phyloP scores from a whole-genome alignment of 805 yeast genomes.

The Soucietia sequanensis region DNA sequence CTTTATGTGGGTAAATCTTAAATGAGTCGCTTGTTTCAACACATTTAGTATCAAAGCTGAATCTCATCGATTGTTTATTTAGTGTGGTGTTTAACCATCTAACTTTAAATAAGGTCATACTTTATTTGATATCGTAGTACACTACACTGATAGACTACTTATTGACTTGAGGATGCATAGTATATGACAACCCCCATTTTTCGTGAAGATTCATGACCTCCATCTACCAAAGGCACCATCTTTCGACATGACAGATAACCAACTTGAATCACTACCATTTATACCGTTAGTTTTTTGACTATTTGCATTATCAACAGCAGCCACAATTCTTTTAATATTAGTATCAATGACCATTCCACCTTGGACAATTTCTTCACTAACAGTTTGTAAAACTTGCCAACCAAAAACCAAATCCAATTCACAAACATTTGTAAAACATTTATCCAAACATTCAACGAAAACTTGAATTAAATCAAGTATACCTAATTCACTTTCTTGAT shows the following conservation, averaged over 20 bases:
- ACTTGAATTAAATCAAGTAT: constrained; percentile 93
- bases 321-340: constrained; percentile 74
- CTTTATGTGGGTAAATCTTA: too few relatives aligned
- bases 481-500: constrained; percentile 92
- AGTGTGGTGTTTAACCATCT: too few relatives aligned
- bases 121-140: too few relatives aligned
- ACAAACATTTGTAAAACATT: constrained; percentile 91
- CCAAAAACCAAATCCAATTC: constrained; percentile 97
- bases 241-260: constrained; percentile 23
- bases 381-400: constrained; percentile 95
- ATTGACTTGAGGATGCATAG: too few relatives aligned
- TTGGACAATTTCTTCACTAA: constrained; percentile 86
- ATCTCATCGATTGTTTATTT: too few relatives aligned
- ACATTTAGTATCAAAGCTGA: too few relatives aligned
- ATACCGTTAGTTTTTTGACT: constrained; percentile 40
- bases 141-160: too few relatives aligned
- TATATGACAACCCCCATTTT: too few relatives aligned
- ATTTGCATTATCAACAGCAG: constrained; percentile 74
- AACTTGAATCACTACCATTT: constrained; percentile 14
- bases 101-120: too few relatives aligned
- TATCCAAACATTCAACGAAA: constrained; percentile 90
- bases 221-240: constrained; percentile 26
- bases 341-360: constrained; percentile 99
- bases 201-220: constrained; percentile 1
- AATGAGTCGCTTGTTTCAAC: too few relatives aligned